These are phyloP conservation scores for Dactylonectria macrodidyma DNA, from an alignment of 2,329 filamentous ascomycete species.

Conservation along the genomic window DNA sequence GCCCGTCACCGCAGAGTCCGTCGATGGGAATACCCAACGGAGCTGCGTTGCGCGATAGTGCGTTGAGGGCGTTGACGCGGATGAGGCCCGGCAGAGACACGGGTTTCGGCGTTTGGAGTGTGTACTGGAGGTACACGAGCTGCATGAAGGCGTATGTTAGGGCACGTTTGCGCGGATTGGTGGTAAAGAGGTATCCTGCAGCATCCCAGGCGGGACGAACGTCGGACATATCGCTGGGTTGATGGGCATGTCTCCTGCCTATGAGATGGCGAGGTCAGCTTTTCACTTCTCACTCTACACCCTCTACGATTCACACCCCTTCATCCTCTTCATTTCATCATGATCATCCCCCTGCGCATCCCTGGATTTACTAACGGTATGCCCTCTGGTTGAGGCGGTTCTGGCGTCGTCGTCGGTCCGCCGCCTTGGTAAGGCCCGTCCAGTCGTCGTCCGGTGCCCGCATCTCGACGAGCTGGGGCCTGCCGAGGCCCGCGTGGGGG, in stretches of 20 bases:
- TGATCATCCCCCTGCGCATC: too few relatives aligned
- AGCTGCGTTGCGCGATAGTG: constrained; percentile 36
- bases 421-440: constrained; percentile 42
- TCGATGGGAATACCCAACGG: constrained; percentile 34
- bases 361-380: constrained; percentile 35
- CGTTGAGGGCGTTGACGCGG: constrained; percentile 43
- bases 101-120: constrained; percentile 31
- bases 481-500: constrained; percentile 18
- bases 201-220: background rate
- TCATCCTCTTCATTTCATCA: background rate
- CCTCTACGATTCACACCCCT: background rate
- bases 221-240: constrained; percentile 2
- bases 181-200: constrained; percentile 22
- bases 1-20: constrained; percentile 37
- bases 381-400: constrained; percentile 46
- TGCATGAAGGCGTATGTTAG: constrained; percentile 41
- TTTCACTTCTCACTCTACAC: background rate
- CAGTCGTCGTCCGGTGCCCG: constrained; percentile 42
- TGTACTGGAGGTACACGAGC: constrained; percentile 38
- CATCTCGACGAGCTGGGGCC: constrained; percentile 36
- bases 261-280: constrained; percentile 1
- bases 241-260: constrained; percentile 13
- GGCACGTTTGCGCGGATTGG: constrained; percentile 26
- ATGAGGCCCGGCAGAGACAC: constrained; percentile 38
- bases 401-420: constrained; percentile 42